Evolutionary conservation across 2,329 filamentous ascomycete genomes (phyloP).

Genomic region (Neurospora crassa): DNA sequence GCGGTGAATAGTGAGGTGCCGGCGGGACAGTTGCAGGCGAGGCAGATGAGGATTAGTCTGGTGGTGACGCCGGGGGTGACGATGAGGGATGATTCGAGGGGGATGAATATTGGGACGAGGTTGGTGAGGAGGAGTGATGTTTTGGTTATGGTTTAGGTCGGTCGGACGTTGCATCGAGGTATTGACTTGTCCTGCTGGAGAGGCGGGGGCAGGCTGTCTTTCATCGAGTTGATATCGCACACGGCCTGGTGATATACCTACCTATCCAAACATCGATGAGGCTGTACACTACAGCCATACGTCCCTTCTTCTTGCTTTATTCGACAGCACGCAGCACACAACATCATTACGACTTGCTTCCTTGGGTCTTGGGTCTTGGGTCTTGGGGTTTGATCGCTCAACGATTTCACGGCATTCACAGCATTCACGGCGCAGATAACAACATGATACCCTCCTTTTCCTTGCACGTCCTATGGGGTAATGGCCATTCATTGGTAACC

Average conservation of each 20-base stretch:
- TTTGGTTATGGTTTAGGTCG: constrained; percentile 34
- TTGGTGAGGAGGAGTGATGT: constrained; percentile 37
- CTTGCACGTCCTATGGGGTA: not conserved
- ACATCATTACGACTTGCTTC: not conserved
- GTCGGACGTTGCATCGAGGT: not conserved
- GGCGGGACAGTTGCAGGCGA: constrained; percentile 34
- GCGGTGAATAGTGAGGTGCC: constrained; percentile 31
- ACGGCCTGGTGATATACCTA: no score
- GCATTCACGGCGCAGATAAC: not conserved
- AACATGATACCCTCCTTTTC: not conserved
- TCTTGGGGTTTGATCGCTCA: not conserved
- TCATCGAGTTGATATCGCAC: no score
- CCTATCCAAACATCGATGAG: no score
- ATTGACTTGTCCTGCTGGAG: no score
- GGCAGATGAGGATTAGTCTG: constrained; percentile 42
- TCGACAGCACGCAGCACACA: not conserved
- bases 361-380: not conserved
- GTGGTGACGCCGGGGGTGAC: constrained; percentile 46
- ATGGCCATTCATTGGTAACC: not conserved
- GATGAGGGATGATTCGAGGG: constrained; percentile 39
- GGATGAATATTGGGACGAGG: constrained; percentile 33
- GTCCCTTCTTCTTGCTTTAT: not conserved
- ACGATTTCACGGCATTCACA: not conserved
- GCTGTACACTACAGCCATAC: not conserved
- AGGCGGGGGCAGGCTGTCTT: no score